These are phyloP conservation scores for Elsinoe perseae DNA, from an alignment of 2,329 filamentous ascomycete genomes.

Conservation along the genomic window DNA sequence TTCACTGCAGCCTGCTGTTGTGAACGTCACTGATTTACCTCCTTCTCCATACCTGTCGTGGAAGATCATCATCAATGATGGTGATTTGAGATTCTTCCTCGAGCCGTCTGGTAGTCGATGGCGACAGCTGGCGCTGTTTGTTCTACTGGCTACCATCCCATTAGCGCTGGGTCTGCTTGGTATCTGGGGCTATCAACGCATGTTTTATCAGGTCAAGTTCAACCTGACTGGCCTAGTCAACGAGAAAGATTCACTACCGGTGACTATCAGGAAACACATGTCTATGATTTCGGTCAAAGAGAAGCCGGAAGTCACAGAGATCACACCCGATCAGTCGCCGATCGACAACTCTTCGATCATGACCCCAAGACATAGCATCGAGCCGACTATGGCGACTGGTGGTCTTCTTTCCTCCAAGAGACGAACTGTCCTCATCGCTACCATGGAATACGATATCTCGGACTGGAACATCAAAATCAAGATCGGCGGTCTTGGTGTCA, in stretches of 20 bases:
- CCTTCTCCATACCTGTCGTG: conserved; percentile 50
- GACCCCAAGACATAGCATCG: background rate
- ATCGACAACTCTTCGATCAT: background rate
- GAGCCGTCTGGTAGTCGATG: conserved; percentile 48
- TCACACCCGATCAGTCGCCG: background rate
- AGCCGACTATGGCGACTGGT: conserved; percentile 1
- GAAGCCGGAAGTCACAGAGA: background rate
- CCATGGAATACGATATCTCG: conserved; percentile 65
- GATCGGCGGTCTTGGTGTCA: conserved; percentile 62
- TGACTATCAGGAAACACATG: conserved; percentile 3
- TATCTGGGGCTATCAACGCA: conserved; percentile 51
- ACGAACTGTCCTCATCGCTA: conserved; percentile 58
- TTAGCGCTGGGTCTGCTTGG: conserved; percentile 43
- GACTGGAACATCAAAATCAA: conserved; percentile 66
- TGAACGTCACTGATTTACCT: conserved; percentile 53
- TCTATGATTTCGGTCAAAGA: conserved; percentile 6
- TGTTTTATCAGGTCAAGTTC: conserved; percentile 57
- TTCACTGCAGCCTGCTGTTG: conserved; percentile 46
- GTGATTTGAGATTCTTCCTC: conserved; percentile 44
- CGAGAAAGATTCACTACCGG: conserved; percentile 30
- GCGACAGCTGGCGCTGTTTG: conserved; percentile 47
- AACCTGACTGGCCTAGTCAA: conserved; percentile 51
- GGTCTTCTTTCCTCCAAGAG: conserved; percentile 20
- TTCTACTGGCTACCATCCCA: conserved; percentile 49
- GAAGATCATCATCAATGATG: conserved; percentile 50